Evolutionary conservation across 164 flowering plant genomes (phyloP).

Genomic region (Magnolia officinalis): DNA sequence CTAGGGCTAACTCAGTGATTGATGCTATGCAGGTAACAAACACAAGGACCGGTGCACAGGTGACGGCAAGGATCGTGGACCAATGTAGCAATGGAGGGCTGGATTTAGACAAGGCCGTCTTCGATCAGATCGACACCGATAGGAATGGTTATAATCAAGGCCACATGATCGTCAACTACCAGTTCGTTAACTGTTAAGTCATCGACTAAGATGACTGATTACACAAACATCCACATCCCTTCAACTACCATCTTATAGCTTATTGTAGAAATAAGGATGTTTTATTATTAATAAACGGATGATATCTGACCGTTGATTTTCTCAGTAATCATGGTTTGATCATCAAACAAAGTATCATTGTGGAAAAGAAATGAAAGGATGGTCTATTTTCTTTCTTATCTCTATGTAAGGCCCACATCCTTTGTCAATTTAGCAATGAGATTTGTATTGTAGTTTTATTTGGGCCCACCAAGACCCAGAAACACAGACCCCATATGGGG

Average conservation of each 20-base stretch:
- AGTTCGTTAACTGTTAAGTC: conserved; percentile 42
- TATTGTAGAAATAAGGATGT: neutral
- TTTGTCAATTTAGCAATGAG: conserved; percentile 65
- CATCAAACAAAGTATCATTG: no score
- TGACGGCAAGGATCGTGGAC: conserved; percentile 68
- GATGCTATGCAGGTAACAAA: conserved; percentile 51
- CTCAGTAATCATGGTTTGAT: no score
- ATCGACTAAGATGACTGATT: conserved; percentile 11
- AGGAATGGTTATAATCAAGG: conserved; percentile 47
- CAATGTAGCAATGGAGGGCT: conserved; percentile 80
- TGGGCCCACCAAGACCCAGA: no score
- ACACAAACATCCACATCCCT: no score
- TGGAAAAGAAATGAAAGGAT: no score
- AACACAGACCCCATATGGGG: no score
- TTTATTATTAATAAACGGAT: neutral
- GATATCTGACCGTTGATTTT: no score
- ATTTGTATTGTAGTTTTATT: conserved; percentile 49
- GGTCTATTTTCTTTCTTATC: no score
- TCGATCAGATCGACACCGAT: conserved; percentile 48
- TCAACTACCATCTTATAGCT: no score
- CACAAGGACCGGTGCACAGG: conserved; percentile 39
- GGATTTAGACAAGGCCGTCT: conserved; percentile 58
- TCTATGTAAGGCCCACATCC: neutral
- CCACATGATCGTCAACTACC: conserved; percentile 49
- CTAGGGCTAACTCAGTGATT: neutral